phyloP scores from a whole-genome alignment of 2,329 filamentous ascomycete genomes.

The Chrysosporium keratinophilum region DNA sequence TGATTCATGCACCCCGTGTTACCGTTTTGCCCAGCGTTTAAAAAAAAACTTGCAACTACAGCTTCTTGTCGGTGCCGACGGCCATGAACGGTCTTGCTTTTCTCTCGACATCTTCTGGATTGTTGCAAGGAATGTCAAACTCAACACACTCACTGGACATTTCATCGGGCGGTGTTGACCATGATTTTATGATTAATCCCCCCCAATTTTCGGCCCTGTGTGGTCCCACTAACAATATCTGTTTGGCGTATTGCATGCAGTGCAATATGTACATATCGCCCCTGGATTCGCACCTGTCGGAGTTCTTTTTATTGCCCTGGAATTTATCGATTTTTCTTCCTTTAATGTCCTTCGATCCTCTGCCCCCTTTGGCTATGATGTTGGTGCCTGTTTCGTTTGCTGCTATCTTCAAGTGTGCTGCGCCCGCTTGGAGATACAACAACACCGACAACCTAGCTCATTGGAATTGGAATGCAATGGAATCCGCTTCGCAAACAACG shows the following conservation, averaged over 20 bases:
- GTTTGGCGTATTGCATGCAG: constrained; percentile 14
- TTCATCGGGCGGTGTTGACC: neutral
- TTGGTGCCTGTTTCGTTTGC: constrained; percentile 1
- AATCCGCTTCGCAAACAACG: neutral
- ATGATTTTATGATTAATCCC: constrained; percentile 12
- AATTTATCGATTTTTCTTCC: constrained; percentile 8
- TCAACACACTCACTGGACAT: constrained; percentile 1
- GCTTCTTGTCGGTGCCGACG: neutral
- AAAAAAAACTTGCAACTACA: constrained; percentile 14
- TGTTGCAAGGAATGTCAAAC: neutral
- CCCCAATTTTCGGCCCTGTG: neutral
- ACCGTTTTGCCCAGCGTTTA: too few species aligned
- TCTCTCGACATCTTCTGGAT: neutral
- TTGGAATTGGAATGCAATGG: neutral
- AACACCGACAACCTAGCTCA: neutral
- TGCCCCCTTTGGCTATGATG: constrained; percentile 3
- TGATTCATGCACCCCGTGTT: too few species aligned
- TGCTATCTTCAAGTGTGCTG: neutral
- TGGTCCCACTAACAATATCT: constrained; percentile 1
- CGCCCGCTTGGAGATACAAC: neutral
- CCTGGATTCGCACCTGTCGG: constrained; percentile 1
- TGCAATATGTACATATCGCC: constrained; percentile 9
- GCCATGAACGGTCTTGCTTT: too few species aligned
- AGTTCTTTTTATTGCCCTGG: constrained; percentile 6
- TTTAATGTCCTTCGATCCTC: constrained; percentile 2